phyloP scores from a whole-genome alignment of 2,329 filamentous ascomycete genomes.

The Beauveria asiatica region DNA sequence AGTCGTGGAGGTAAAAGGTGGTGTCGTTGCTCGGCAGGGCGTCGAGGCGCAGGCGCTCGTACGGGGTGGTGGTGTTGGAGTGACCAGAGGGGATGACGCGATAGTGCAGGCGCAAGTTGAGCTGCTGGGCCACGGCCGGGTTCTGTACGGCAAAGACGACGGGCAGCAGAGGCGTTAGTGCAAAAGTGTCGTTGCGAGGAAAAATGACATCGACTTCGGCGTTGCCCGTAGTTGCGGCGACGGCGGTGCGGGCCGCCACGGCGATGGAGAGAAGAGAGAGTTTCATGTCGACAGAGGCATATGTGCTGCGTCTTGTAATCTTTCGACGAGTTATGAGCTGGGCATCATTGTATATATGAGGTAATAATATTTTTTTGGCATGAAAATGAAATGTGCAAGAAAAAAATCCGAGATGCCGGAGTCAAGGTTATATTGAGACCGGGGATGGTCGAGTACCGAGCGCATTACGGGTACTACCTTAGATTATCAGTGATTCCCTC shows the following conservation, averaged over 20 bases:
- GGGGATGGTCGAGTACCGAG: neutral
- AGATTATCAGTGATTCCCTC: no score
- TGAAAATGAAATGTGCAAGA: neutral
- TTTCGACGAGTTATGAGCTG: neutral
- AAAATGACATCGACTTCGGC: conserved; percentile 7
- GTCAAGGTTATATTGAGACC: no score
- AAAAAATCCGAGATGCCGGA: neutral
- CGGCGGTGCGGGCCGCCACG: neutral
- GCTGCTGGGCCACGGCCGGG: neutral
- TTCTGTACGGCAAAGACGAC: conserved; percentile 6
- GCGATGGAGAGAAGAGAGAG: neutral
- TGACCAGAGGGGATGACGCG: neutral
- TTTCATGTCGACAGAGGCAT: neutral
- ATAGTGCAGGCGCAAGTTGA: neutral
- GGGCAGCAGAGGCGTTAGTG: neutral
- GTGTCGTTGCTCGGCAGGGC: neutral
- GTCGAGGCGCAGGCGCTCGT: neutral
- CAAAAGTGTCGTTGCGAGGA: conserved; percentile 5
- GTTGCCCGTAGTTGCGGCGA: neutral
- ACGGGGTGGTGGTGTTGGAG: neutral
- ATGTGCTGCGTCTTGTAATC: neutral
- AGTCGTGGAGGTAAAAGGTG: neutral
- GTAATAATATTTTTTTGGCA: no score
- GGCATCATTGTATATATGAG: no score
- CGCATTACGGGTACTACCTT: neutral